A percentile compares a stretch with the other conserved stretches of the same genome.
Conservation (phyloP, 345 rosid species). For the Citrus glauca region DNA sequence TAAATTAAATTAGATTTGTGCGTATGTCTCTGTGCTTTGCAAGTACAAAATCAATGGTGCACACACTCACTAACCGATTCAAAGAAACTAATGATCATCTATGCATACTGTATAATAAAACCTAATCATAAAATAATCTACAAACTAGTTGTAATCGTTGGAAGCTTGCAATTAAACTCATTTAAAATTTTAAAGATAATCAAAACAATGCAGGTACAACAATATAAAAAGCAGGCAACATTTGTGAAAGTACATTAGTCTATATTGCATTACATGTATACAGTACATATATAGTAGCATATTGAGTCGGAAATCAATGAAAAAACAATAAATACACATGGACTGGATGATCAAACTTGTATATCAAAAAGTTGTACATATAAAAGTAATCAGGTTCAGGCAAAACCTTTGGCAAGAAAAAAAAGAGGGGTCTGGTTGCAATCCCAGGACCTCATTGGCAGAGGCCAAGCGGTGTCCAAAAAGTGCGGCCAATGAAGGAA, state of each 20-base stretch:
- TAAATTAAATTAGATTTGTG: neutral
- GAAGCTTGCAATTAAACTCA: neutral
- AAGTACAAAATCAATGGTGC: too few species aligned
- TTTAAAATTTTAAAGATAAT: neutral
- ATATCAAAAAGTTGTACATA: neutral
- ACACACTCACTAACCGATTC: too few species aligned
- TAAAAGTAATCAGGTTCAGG: neutral
- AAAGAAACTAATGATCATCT: too few species aligned
- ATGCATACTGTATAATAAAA: neutral
- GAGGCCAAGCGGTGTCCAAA: slow-evolving; percentile 61
- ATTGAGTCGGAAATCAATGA: too few species aligned
- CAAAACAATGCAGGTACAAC: neutral
- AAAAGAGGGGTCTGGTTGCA: slow-evolving; percentile 45
- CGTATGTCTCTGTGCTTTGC: too few species aligned
- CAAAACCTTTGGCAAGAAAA: slow-evolving; percentile 53
- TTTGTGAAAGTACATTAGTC: neutral
- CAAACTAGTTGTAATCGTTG: neutral
- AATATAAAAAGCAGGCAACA: neutral
- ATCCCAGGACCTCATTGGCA: slow-evolving; percentile 37
- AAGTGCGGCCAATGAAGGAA: slow-evolving; percentile 58
- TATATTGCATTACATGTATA: too few species aligned
- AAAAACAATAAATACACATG: too few species aligned
- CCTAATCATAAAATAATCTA: neutral
- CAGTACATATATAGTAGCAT: too few species aligned
- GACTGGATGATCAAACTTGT: neutral